Conservation (phyloP, 129 eudicot genomes). For the Chrysanthemum lavandulifolium region DNA sequence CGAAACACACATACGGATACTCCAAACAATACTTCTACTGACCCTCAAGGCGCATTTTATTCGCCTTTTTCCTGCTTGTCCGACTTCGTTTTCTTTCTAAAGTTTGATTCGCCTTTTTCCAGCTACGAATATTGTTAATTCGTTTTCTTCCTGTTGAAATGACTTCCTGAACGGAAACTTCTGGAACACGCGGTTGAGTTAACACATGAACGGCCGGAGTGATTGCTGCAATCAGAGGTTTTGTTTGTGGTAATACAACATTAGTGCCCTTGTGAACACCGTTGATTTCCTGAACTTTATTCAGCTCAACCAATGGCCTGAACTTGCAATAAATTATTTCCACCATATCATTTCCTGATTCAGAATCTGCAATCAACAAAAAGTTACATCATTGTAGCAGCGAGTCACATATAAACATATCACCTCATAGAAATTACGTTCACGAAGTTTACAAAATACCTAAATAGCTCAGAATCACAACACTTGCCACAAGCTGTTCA, state of each 20-base stretch:
- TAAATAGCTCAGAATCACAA: slow-evolving; percentile 42
- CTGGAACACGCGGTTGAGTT: not conserved
- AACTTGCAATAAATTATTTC: slow-evolving; percentile 44
- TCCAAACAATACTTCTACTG: slow-evolving; percentile 6
- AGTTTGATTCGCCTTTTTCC: slow-evolving; percentile 7
- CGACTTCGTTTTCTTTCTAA: slow-evolving; percentile 29
- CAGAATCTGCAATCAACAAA: slow-evolving; percentile 37
- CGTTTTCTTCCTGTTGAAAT: not conserved
- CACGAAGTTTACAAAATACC: slow-evolving; percentile 36
- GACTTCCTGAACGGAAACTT: not conserved
- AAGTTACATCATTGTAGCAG: not conserved
- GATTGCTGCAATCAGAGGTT: not conserved
- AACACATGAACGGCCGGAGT: not conserved
- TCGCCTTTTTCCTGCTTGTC: slow-evolving; percentile 32
- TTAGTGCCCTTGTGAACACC: not conserved
- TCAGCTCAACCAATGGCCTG: slow-evolving; percentile 33
- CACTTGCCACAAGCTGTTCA: slow-evolving; percentile 59
- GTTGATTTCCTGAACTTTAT: slow-evolving; percentile 21
- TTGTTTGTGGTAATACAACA: slow-evolving; percentile 15
- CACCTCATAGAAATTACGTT: not conserved
- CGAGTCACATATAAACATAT: not conserved
- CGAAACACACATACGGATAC: no score
- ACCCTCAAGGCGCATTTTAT: slow-evolving; percentile 29
- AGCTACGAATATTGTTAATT: no score
- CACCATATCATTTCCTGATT: slow-evolving; percentile 30